Base-by-base conservation (phyloP, 768 basidiomycete genomes). In the Saitozyma sp. region DNA sequence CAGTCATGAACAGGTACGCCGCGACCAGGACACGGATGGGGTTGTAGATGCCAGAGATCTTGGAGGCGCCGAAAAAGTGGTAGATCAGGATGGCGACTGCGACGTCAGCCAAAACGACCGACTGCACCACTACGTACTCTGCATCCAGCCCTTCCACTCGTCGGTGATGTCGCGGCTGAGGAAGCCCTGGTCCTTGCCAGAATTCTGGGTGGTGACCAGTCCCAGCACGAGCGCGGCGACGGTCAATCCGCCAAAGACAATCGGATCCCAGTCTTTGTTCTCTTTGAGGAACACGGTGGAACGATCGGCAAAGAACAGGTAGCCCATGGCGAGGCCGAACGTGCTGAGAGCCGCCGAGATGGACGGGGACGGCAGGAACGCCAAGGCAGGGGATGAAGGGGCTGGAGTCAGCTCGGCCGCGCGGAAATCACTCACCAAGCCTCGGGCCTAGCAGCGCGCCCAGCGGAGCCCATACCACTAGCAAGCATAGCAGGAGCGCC, bases 71-170 rank as follows among this genome's bases (percentile, higher is more conserved):
- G 48, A 88, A 80, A 78, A 92, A 92, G 79, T 95, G 92, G 74
- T 96, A 95, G 70, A 93, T 86, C n/a, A 96, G 84, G 67, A 96
- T 91, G 16, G 84, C 86, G 70, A 93, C 91, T 93, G 63, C 14
- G 8, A 50, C 11, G 50, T 68, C 58, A 68, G 65, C 58, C 37
- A 13, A 17, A 38, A 51, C 17, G 16, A n/a, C 58, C 48, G 41
- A 39, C 19, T 78, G 45, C 50, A n/a, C 10, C 4, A 70, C 29
- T 29, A 29, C 88, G 59, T 72, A 91, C 91, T 83, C 82, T 96
- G 92, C 92, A 96, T 96, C 92, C 92, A 96, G 3, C 92, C 92
- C 79, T 95, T 95, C 92, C 92, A 96, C 80, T 96, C 92, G 68
- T 96, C 91, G 1, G 92, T 95, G 78, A 95, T 91, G 54, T 93